Evolutionary conservation across 2,329 filamentous ascomycete genomes (phyloP), one percentile per base, ranked within the genome.

Genomic region (Didymella arachidicola): DNA sequence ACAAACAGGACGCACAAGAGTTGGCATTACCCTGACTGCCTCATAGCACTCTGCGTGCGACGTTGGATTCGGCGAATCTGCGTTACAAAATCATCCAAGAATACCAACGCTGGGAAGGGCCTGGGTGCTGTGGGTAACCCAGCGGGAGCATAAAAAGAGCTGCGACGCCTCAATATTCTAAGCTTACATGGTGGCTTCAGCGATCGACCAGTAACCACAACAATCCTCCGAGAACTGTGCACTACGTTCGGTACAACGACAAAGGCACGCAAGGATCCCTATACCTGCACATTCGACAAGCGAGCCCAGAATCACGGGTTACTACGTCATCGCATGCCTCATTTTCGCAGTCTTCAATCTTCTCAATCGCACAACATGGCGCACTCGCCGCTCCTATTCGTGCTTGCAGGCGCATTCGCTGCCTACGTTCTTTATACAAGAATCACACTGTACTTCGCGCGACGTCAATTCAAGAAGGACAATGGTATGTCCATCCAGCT

Each of bases 381-480:
- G 18, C 63, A 65, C 16, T 71, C 71, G 14, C 67, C 68, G 12
- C 63, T 73, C 29, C 45, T 73, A 25, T 65, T 72, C 47, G 62
- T 74, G 46, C 64, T 73, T 49, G 66, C 65, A 8, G 66, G 70
- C 38, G 59, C 74, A 29, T 73, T 77, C 45, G 22, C 76, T 6
- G 59, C 72, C 45, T 80, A 78, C 64, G 48, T 75, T 42, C 22
- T 77, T 50, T 76, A 73, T 63, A 71, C 67, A 16, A 65, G 68
- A 7, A 57, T 80, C 41, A 66, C 71, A 3, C 66, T 77, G 2
- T 77, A 76, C 60, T 64, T 74, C 48, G 65, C 61, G 44, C 77
- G 79, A 14, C 72, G 76, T 41, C 72, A 70, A 12, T 68, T 80
- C 47, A 77, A 72, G 53, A 74, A 72, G 19, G 72, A 77, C 29